Conservation (phyloP, 2,329 filamentous ascomycete species). For the Colletotrichum musae region DNA sequence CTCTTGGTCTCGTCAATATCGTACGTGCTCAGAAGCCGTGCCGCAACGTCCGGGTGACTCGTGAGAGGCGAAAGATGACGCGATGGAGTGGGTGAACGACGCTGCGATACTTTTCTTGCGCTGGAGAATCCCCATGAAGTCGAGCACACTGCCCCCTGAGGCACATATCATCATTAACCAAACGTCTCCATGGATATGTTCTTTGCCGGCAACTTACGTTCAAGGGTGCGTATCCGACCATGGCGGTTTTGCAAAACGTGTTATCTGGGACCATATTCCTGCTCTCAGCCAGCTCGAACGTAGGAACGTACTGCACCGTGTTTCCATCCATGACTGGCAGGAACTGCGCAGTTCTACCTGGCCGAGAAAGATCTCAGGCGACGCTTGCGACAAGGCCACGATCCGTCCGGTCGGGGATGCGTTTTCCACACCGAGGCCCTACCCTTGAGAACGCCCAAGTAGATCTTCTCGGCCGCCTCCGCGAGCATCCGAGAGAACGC, state of each 20-base stretch:
- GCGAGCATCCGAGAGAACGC: not conserved
- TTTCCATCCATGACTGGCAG: slow-evolving; percentile 18
- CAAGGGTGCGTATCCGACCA: slow-evolving; percentile 5
- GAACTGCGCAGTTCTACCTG: slow-evolving; percentile 15
- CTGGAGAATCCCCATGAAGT: not conserved
- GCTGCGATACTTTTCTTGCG: slow-evolving; percentile 6
- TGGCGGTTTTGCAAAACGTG: slow-evolving; percentile 9
- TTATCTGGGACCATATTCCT: not conserved
- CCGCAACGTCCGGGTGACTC: not conserved
- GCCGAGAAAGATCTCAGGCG: not conserved
- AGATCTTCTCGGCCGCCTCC: slow-evolving; percentile 5
- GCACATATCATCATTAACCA: not conserved
- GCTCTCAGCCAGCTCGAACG: not conserved
- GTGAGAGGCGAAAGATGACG: not conserved
- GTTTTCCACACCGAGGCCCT: slow-evolving; percentile 1
- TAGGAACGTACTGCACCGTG: slow-evolving; percentile 7
- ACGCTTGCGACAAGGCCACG: not conserved
- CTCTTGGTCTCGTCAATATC: not conserved
- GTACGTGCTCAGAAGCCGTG: slow-evolving; percentile 2
- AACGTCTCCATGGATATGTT: not conserved
- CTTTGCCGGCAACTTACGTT: slow-evolving; percentile 1
- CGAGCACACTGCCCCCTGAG: slow-evolving; percentile 8
- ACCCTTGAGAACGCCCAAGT: not conserved
- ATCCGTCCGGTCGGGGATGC: not conserved
- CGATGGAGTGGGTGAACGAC: not conserved